Conservation (phyloP, 495 filamentous ascomycete genomes). For the Podospora anserina region DNA sequence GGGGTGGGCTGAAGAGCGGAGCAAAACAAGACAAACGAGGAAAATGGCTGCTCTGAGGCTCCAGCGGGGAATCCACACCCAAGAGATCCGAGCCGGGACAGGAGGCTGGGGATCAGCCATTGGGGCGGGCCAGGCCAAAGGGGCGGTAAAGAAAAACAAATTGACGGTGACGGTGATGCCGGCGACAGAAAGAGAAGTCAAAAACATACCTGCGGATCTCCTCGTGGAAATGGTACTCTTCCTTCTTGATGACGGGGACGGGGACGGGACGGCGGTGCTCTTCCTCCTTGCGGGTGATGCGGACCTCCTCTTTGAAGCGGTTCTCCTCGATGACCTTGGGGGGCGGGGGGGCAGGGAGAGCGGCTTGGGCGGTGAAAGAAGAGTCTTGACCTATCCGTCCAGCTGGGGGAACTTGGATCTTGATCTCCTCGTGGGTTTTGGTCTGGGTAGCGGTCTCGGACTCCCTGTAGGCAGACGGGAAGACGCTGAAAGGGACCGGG, state of each 20-base stretch:
- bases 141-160: slow-evolving; percentile 3
- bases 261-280: slow-evolving; percentile 57
- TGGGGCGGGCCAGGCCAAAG: neutral
- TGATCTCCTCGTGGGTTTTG: slow-evolving; percentile 73
- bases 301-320: slow-evolving; percentile 78
- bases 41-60: neutral
- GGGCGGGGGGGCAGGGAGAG: slow-evolving; percentile 53
- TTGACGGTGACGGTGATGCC: neutral
- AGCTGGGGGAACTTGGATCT: slow-evolving; percentile 78
- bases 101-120: slow-evolving; percentile 4
- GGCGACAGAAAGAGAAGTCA: slow-evolving; percentile 15
- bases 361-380: slow-evolving; percentile 58
- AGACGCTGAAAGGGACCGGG: slow-evolving; percentile 99
- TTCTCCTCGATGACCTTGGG: slow-evolving; percentile 47
- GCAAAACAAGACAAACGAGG: slow-evolving; percentile 21
- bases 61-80: neutral
- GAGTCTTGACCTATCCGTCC: slow-evolving; percentile 91
- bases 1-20: slow-evolving; percentile 11
- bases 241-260: slow-evolving; percentile 20
- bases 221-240: slow-evolving; percentile 53
- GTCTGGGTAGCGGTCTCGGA: slow-evolving; percentile 72
- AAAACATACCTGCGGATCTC: slow-evolving; percentile 40
- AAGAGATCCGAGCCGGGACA: neutral
- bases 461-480: slow-evolving; percentile 97
- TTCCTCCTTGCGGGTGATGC: slow-evolving; percentile 66